Evolutionary conservation across 176 grass and related monocot genomes (phyloP).

Genomic region (Phragmites australis): DNA sequence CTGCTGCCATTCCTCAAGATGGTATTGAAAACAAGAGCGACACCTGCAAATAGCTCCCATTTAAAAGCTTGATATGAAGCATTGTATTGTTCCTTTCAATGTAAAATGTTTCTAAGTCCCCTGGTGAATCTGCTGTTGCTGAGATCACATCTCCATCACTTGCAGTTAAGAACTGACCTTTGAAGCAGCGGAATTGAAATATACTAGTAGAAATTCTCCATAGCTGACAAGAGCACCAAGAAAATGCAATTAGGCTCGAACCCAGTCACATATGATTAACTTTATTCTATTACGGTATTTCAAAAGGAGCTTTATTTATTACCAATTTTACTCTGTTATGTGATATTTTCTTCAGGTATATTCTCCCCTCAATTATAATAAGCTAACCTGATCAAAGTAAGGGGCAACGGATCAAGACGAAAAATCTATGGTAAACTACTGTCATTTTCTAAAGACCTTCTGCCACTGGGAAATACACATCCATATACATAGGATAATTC

Average conservation of each 20-base stretch:
- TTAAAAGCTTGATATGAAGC: slow-evolving; percentile 79
- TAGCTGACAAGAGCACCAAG: slow-evolving; percentile 43
- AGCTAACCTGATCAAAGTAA: no score
- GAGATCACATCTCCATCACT: slow-evolving; percentile 50
- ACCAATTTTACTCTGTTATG: no score
- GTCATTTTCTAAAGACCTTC: no score
- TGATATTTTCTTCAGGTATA: no score
- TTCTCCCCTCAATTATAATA: no score
- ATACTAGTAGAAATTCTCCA: slow-evolving; percentile 71
- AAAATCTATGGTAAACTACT: no score
- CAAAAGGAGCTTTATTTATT: no score
- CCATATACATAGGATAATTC: no score
- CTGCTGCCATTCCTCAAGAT: background rate
- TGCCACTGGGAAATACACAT: no score
- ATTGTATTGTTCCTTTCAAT: slow-evolving; percentile 65
- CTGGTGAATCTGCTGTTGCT: slow-evolving; percentile 54
- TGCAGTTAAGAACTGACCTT: slow-evolving; percentile 76
- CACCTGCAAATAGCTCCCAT: slow-evolving; percentile 77
- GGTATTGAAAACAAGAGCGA: slow-evolving; percentile 1
- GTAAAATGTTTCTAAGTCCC: slow-evolving; percentile 59
- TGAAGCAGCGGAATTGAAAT: slow-evolving; percentile 70
- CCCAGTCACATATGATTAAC: no score
- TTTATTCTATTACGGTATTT: no score
- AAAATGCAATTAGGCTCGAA: slow-evolving; percentile 3
- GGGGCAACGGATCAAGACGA: no score